Evolutionary conservation across 768 basidiomycete species (phyloP).

Genomic region (Pleurotus eryngii): DNA sequence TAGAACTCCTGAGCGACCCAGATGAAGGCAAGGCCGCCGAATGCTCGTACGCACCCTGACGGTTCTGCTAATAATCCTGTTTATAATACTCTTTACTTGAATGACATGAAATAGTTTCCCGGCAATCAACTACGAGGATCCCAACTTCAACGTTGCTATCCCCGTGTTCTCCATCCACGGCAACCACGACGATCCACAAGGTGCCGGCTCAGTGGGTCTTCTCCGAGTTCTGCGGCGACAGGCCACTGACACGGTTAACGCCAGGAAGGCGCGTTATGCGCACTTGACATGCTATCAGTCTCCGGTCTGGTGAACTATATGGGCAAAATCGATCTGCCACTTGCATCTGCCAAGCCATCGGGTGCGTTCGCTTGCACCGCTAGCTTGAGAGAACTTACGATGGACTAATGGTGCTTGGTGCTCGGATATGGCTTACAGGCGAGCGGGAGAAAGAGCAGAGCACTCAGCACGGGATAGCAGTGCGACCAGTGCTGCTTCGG

Average conservation of each 20-base stretch:
- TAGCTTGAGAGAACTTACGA: too few relatives aligned
- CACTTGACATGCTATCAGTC: slow-evolving; percentile 91
- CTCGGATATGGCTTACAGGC: too few relatives aligned
- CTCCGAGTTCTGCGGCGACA: neutral
- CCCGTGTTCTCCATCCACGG: slow-evolving; percentile 99
- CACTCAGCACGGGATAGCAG: slow-evolving; percentile 70
- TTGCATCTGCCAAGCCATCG: slow-evolving; percentile 28
- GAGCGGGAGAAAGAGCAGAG: neutral
- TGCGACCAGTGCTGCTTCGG: slow-evolving; percentile 85
- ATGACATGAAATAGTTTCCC: slow-evolving; percentile 64
- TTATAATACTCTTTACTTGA: neutral
- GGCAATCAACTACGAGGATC: slow-evolving; percentile 95
- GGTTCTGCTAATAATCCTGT: neutral
- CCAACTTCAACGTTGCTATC: slow-evolving; percentile 92
- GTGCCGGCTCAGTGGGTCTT: slow-evolving; percentile 76
- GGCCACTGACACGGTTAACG: neutral
- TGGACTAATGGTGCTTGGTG: too few relatives aligned
- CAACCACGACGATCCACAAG: slow-evolving; percentile 99
- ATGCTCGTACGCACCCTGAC: slow-evolving; percentile 60
- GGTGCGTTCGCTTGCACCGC: neutral
- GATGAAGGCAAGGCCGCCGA: slow-evolving; percentile 84
- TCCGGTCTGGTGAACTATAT: slow-evolving; percentile 96
- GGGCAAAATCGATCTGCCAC: slow-evolving; percentile 89
- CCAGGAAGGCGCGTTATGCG: slow-evolving; percentile 95
- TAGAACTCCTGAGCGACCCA: slow-evolving; percentile 92